A percentile compares a stretch with the other conserved stretches of the same genome.
Conservation (phyloP, 805 yeast genomes). For the Millerago galiae region DNA sequence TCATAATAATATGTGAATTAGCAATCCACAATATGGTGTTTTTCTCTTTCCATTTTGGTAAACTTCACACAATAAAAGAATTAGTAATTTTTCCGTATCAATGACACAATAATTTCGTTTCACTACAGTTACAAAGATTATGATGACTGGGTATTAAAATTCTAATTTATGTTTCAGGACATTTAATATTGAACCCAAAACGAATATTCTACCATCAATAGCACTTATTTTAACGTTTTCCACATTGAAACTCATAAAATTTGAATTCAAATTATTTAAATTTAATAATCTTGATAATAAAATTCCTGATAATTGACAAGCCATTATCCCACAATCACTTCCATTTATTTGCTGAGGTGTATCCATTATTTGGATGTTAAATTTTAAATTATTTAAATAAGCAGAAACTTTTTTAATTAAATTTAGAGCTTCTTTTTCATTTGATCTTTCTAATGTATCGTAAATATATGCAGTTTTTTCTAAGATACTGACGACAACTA, state of each 20-base stretch:
- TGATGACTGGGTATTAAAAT: too few species aligned
- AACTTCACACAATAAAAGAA: too few species aligned
- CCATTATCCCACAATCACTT: slow-evolving; percentile 54
- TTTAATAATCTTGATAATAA: slow-evolving; percentile 29
- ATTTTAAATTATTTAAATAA: slow-evolving; percentile 16
- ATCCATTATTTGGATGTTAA: slow-evolving; percentile 17
- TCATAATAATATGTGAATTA: too few species aligned
- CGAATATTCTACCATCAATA: slow-evolving; percentile 39
- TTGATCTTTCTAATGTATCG: slow-evolving; percentile 41
- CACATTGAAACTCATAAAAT: slow-evolving; percentile 33
- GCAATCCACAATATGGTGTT: too few species aligned
- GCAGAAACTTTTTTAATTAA: slow-evolving; percentile 19
- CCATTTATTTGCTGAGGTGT: slow-evolving; percentile 60
- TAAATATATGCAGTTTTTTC: slow-evolving; percentile 46
- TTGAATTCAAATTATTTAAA: slow-evolving; percentile 20
- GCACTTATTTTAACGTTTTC: slow-evolving; percentile 39
- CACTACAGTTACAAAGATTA: too few species aligned
- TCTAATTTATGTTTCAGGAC: slow-evolving; percentile 23
- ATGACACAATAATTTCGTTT: too few species aligned
- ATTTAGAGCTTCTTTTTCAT: slow-evolving; percentile 17
- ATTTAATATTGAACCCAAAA: slow-evolving; percentile 30
- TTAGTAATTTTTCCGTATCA: too few species aligned
- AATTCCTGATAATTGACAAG: slow-evolving; percentile 29
- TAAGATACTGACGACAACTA: slow-evolving; percentile 44
- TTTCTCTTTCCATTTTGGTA: too few species aligned